phyloP scores from a whole-genome alignment of 176 grass and related monocot species.

The Bolboschoenus planiculmis region DNA sequence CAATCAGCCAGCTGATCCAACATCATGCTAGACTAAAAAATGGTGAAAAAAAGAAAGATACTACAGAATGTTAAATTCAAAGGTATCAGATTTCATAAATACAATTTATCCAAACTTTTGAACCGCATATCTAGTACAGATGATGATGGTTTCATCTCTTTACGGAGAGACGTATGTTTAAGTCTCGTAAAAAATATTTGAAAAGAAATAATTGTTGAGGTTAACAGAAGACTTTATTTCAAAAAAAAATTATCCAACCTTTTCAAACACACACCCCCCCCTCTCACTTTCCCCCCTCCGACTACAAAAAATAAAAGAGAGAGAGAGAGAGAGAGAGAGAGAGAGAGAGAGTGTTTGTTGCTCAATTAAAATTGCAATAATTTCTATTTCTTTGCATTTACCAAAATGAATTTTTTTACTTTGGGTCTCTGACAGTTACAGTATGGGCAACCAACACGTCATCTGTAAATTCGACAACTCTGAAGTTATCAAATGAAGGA shows the following conservation, averaged over 20 bases:
- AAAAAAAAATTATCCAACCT: too few relatives aligned
- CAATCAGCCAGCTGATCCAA: neutral
- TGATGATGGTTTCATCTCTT: too few relatives aligned
- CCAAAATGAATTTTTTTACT: neutral
- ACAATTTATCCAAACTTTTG: neutral
- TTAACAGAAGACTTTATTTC: too few relatives aligned
- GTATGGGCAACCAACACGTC: constrained; percentile 1
- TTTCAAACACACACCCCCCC: neutral
- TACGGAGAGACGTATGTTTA: too few relatives aligned
- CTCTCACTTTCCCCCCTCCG: too few relatives aligned
- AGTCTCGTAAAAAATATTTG: too few relatives aligned
- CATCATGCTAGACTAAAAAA: neutral
- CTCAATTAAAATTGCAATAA: neutral
- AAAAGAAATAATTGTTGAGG: too few relatives aligned
- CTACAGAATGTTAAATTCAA: neutral
- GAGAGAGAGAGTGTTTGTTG: too few relatives aligned
- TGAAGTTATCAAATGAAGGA: constrained; percentile 4
- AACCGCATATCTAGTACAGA: too few relatives aligned
- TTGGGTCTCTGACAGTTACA: constrained; percentile 5
- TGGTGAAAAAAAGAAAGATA: neutral
- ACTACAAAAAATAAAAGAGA: neutral
- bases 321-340: too few relatives aligned
- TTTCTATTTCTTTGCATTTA: neutral
- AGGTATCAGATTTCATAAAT: neutral
- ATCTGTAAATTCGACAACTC: neutral